Evolutionary conservation across 2,329 filamentous ascomycete species (phyloP).

Genomic region (Colletotrichum sp.): DNA sequence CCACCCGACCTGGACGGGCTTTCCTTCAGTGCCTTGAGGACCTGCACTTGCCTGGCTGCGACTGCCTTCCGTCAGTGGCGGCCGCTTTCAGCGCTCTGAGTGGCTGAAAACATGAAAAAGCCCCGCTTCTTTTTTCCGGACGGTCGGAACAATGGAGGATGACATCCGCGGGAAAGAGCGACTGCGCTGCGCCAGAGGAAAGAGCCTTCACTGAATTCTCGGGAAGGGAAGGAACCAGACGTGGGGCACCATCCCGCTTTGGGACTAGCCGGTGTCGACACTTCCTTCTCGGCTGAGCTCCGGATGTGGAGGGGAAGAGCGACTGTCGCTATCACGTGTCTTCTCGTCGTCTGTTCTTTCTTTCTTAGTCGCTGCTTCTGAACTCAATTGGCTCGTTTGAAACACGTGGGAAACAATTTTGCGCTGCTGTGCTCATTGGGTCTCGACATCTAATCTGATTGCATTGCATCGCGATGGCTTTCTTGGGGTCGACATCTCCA

Average conservation of each 20-base stretch:
- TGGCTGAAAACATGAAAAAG: background rate
- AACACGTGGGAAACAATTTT: background rate
- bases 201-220: conserved; percentile 2
- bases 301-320: background rate
- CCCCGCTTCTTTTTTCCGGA: background rate
- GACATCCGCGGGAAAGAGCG: conserved; percentile 16
- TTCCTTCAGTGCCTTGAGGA: background rate
- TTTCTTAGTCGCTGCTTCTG: background rate
- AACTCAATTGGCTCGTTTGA: background rate
- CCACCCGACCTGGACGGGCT: background rate
- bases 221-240: conserved; percentile 19
- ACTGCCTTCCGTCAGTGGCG: conserved; percentile 2
- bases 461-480: background rate
- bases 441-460: background rate
- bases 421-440: background rate
- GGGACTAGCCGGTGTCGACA: background rate
- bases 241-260: background rate
- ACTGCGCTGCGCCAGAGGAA: background rate
- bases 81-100: background rate
- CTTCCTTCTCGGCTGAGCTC: conserved; percentile 3
- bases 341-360: background rate
- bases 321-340: background rate
- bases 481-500: background rate
- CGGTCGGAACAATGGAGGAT: conserved; percentile 7
- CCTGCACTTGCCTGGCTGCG: background rate